phyloP scores from a whole-genome alignment of 2,329 filamentous ascomycete genomes.

The Scopulariopsis brevicaulis region DNA sequence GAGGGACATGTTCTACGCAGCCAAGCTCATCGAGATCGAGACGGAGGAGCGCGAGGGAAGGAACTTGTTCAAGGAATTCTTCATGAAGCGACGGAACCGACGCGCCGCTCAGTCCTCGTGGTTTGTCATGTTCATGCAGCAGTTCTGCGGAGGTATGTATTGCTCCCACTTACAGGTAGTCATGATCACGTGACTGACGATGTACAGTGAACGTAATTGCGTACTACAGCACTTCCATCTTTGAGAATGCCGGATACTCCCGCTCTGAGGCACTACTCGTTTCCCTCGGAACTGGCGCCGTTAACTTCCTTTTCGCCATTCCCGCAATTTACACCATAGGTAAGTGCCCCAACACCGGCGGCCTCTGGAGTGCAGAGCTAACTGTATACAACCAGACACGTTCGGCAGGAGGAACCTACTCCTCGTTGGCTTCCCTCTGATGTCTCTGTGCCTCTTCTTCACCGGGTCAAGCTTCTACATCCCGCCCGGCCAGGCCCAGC shows the following conservation, averaged over 20 bases:
- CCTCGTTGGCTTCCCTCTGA: conserved; percentile 45
- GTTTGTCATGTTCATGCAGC: conserved; percentile 21
- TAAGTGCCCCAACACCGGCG: too few species aligned
- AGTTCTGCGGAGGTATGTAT: conserved; percentile 16
- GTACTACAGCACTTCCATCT: conserved; percentile 39
- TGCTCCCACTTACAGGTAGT: background rate
- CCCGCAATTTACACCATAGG: conserved; percentile 44
- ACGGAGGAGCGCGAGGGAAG: conserved; percentile 14
- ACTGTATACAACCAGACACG: conserved; percentile 24
- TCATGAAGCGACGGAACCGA: conserved; percentile 22
- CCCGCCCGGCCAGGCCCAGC: conserved; percentile 9
- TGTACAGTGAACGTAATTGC: conserved; percentile 38
- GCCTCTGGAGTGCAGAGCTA: too few species aligned
- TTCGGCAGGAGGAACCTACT: conserved; percentile 44
- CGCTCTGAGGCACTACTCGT: conserved; percentile 33
- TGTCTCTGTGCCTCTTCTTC: conserved; percentile 42
- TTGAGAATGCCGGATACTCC: conserved; percentile 24
- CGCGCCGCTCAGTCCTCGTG: conserved; percentile 22
- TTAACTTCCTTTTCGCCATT: conserved; percentile 47
- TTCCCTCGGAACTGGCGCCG: conserved; percentile 43
- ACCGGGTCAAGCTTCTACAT: conserved; percentile 39
- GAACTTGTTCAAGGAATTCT: conserved; percentile 22
- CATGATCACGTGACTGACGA: background rate
- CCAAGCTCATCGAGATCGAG: conserved; percentile 23
- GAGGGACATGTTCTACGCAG: conserved; percentile 38